A percentile compares a stretch with the other conserved stretches of the same genome.
phyloP scores from a whole-genome alignment of 495 filamentous ascomycete genomes.

The Friedmanniomyces simplex region DNA sequence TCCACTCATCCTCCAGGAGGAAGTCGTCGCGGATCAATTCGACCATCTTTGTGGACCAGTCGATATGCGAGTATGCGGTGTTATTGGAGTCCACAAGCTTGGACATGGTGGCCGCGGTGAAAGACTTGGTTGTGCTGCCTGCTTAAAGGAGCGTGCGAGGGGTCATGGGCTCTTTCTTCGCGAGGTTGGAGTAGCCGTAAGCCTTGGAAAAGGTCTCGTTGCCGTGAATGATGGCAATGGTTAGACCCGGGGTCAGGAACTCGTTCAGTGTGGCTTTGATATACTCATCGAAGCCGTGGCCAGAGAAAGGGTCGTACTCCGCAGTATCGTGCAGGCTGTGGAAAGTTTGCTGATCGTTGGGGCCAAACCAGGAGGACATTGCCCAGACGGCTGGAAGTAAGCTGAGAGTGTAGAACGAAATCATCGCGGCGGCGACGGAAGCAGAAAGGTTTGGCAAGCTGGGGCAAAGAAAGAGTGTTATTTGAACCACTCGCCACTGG shows the following conservation, averaged over 20 bases:
- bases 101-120: neutral
- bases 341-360: too few species aligned
- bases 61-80: neutral
- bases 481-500: too few species aligned
- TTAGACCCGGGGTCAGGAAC: neutral
- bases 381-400: too few species aligned
- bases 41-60: slow-evolving; percentile 40
- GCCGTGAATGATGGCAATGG: slow-evolving; percentile 1
- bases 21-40: slow-evolving; percentile 45
- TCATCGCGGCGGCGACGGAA: too few species aligned
- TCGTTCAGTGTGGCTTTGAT: neutral
- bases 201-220: neutral
- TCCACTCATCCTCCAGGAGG: slow-evolving; percentile 36
- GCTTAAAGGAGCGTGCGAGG: slow-evolving; percentile 1
- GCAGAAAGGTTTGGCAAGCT: too few species aligned
- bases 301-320: too few species aligned
- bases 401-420: too few species aligned
- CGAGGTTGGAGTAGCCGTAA: slow-evolving; percentile 5
- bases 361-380: too few species aligned
- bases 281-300: neutral
- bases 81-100: neutral
- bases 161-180: neutral
- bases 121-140: slow-evolving; percentile 4
- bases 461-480: too few species aligned
- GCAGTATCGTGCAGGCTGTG: too few species aligned